phyloP scores from a whole-genome alignment of 192 early-diverging fungal species.

The Coemansia sp. region DNA sequence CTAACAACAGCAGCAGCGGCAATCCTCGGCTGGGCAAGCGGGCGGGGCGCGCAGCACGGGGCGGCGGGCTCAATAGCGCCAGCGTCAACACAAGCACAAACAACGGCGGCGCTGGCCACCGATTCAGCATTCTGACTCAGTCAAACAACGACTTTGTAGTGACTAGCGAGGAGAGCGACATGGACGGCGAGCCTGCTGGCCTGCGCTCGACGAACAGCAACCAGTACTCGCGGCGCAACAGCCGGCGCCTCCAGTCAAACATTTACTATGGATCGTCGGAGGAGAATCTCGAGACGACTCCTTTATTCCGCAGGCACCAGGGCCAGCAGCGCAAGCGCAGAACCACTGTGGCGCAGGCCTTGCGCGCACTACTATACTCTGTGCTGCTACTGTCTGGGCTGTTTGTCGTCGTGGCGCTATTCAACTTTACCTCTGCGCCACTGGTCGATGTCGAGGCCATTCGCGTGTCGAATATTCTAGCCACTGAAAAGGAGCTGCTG shows the following conservation, averaged over 20 bases:
- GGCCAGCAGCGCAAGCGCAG: constrained; percentile 41
- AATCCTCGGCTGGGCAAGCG: constrained; percentile 1
- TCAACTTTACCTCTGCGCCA: constrained; percentile 55
- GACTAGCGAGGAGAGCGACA: constrained; percentile 53
- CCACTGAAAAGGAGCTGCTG: constrained; percentile 70
- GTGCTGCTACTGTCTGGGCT: constrained; percentile 28
- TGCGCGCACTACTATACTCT: constrained; percentile 23
- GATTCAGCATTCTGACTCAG: constrained; percentile 53
- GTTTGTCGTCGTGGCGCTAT: constrained; percentile 47
- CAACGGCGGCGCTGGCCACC: constrained; percentile 28
- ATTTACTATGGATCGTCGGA: constrained; percentile 55
- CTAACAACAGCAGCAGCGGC: constrained; percentile 6
- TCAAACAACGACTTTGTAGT: constrained; percentile 48
- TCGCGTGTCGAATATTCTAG: constrained; percentile 61
- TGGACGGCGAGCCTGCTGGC: constrained; percentile 49
- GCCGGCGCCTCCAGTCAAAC: constrained; percentile 42
- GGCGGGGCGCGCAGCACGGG: constrained; percentile 1
- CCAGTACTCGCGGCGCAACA: constrained; percentile 53
- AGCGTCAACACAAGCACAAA: constrained; percentile 28
- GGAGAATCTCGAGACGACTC: constrained; percentile 52
- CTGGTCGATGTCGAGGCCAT: constrained; percentile 55
- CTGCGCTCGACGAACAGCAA: constrained; percentile 45
- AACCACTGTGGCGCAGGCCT: constrained; percentile 19
- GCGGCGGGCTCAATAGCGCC: constrained; percentile 3
- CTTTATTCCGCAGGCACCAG: constrained; percentile 50